A percentile compares a stretch with the other conserved stretches of the same genome.
Evolutionary conservation across 2,329 filamentous ascomycete genomes (phyloP).

Genomic region (Leptoxyphium fumago): DNA sequence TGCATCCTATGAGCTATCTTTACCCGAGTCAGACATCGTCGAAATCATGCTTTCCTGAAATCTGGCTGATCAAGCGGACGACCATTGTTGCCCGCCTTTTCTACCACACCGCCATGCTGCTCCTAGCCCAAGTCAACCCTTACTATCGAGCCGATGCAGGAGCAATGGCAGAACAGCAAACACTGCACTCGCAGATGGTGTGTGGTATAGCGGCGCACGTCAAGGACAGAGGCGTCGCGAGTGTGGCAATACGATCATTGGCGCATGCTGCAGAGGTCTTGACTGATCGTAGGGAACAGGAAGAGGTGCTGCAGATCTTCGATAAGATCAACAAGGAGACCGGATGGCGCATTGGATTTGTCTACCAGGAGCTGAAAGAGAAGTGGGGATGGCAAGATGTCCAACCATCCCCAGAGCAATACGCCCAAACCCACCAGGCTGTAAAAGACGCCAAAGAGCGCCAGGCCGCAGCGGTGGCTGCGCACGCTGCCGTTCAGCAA

Average conservation of each 20-base stretch:
- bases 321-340: conserved; percentile 60
- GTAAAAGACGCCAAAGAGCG: conserved; percentile 11
- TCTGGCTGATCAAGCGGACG: conserved; percentile 75
- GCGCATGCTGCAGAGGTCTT: conserved; percentile 64
- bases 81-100: conserved; percentile 72
- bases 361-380: conserved; percentile 58
- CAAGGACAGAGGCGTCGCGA: conserved; percentile 64
- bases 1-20: conserved; percentile 73
- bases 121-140: conserved; percentile 70
- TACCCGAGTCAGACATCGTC: conserved; percentile 50
- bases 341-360: conserved; percentile 60
- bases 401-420: conserved; percentile 23
- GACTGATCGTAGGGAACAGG: conserved; percentile 53
- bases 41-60: conserved; percentile 68
- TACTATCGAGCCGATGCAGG: conserved; percentile 40
- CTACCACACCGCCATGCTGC: conserved; percentile 73
- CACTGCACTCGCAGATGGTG: conserved; percentile 66
- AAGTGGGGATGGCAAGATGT: conserved; percentile 60
- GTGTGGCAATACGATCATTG: conserved; percentile 64
- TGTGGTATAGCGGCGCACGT: conserved; percentile 82
- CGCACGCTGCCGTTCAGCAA: conserved; percentile 8
- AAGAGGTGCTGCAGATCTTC: conserved; percentile 66
- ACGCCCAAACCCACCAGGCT: conserved; percentile 20
- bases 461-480: conserved; percentile 8
- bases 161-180: conserved; percentile 56